phyloP scores from a whole-genome alignment of 1,284 basidiomycete genomes.

The Ganoderma lucidum region DNA sequence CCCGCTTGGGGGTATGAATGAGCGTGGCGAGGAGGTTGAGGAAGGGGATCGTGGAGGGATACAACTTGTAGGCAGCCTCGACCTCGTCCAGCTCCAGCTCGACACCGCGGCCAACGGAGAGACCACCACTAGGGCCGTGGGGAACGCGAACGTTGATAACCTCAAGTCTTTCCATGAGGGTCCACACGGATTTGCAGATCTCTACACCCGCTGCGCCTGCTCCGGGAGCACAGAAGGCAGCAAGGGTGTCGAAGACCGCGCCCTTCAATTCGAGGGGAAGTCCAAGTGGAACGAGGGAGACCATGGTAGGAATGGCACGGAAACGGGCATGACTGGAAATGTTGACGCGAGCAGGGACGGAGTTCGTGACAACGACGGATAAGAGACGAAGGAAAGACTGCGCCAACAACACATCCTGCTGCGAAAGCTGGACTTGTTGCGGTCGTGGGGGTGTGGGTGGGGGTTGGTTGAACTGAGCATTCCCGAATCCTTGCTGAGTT shows the following conservation, averaged over 20 bases:
- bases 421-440: slow-evolving; percentile 54
- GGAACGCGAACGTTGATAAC: slow-evolving; percentile 78
- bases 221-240: slow-evolving; percentile 85
- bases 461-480: slow-evolving; percentile 40
- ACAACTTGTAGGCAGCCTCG: slow-evolving; percentile 80
- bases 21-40: slow-evolving; percentile 84
- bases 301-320: slow-evolving; percentile 80
- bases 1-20: slow-evolving; percentile 78
- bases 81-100: slow-evolving; percentile 88
- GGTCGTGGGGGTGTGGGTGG: slow-evolving; percentile 47
- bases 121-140: slow-evolving; percentile 46
- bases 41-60: slow-evolving; percentile 91
- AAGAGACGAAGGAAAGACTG: slow-evolving; percentile 86
- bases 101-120: slow-evolving; percentile 71
- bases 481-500: slow-evolving; percentile 42
- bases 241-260: slow-evolving; percentile 82
- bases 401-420: slow-evolving; percentile 83
- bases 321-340: slow-evolving; percentile 83
- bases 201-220: slow-evolving; percentile 79
- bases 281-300: slow-evolving; percentile 81
- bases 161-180: slow-evolving; percentile 82
- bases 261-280: slow-evolving; percentile 94
- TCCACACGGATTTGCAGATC: slow-evolving; percentile 86
- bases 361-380: slow-evolving; percentile 81
- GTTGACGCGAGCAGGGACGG: slow-evolving; percentile 80